These are phyloP conservation scores for Lolium multiflorum DNA, from an alignment of 176 grass and related monocot species.

Conservation along the genomic window DNA sequence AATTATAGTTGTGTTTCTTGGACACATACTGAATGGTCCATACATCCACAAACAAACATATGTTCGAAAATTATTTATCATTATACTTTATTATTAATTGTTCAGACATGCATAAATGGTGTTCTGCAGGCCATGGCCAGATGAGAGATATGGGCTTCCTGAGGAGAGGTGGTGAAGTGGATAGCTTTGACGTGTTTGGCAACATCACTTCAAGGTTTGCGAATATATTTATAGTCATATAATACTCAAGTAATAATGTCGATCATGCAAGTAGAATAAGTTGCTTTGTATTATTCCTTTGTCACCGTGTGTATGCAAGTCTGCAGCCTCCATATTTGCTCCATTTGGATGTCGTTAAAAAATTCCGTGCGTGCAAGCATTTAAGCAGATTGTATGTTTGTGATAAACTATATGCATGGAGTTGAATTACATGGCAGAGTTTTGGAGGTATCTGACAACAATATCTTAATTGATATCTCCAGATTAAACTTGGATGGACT, in stretches of 20 bases:
- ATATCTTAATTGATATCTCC: background rate
- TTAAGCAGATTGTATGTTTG: background rate
- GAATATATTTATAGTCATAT: background rate
- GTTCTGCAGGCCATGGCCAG: slow-evolving; percentile 49
- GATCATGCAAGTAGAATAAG: background rate
- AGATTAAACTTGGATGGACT: background rate
- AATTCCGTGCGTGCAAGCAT: background rate
- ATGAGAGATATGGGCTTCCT: slow-evolving; percentile 58
- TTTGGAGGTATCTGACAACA: background rate
- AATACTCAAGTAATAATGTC: background rate
- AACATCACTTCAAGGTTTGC: slow-evolving; percentile 49
- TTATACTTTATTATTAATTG: slow-evolving; percentile 26
- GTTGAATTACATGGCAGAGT: slow-evolving; percentile 2
- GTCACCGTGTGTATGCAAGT: background rate
- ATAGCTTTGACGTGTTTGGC: slow-evolving; percentile 40
- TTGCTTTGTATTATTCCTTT: background rate
- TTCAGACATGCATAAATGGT: slow-evolving; percentile 30
- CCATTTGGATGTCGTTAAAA: background rate
- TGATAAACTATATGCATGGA: background rate
- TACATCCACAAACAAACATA: background rate
- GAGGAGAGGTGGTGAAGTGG: slow-evolving; percentile 32
- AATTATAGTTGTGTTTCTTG: background rate
- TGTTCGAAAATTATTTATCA: background rate
- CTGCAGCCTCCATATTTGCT: background rate
- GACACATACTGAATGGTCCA: slow-evolving; percentile 18